A percentile compares a stretch with the other conserved stretches of the same genome.
These are phyloP conservation scores for Torulaspora globosa DNA, from an alignment of 1,139 yeast genomes.

Conservation along the genomic window DNA sequence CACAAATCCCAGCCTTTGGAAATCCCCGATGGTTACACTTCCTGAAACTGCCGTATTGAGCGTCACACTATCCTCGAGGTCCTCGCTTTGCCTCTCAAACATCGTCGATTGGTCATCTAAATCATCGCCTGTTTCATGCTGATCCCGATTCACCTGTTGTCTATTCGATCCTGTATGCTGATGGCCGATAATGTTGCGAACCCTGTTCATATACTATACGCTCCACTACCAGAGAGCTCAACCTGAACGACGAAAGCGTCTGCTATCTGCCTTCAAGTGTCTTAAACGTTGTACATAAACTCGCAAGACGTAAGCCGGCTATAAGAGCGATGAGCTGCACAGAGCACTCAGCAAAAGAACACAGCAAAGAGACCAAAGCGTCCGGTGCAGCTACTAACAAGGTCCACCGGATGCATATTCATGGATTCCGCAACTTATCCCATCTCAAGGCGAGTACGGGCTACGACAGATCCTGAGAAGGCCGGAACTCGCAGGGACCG, in stretches of 20 bases:
- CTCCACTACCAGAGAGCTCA: neutral
- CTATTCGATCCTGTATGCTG: conserved; percentile 5
- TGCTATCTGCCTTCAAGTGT: neutral
- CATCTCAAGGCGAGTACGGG: too few species aligned
- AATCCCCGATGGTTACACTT: conserved; percentile 30
- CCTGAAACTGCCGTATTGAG: conserved; percentile 26
- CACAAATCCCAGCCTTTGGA: conserved; percentile 27
- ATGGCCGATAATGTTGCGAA: conserved; percentile 19
- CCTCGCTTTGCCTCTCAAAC: conserved; percentile 15
- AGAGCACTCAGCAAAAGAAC: neutral
- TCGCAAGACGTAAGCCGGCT: neutral
- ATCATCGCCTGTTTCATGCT: conserved; percentile 1
- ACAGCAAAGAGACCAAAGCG: neutral
- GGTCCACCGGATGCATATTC: neutral
- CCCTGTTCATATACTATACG: conserved; percentile 17
- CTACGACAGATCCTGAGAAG: too few species aligned
- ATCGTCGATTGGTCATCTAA: conserved; percentile 24
- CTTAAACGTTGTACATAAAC: neutral
- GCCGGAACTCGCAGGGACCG: neutral
- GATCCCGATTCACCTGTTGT: conserved; percentile 7
- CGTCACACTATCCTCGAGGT: conserved; percentile 19
- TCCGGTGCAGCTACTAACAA: too few species aligned
- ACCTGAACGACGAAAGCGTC: neutral
- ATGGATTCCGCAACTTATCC: neutral
- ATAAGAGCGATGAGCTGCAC: conserved; percentile 2